Base-by-base conservation (phyloP, 179 eudicot genomes). In the Beta lomatogona region DNA sequence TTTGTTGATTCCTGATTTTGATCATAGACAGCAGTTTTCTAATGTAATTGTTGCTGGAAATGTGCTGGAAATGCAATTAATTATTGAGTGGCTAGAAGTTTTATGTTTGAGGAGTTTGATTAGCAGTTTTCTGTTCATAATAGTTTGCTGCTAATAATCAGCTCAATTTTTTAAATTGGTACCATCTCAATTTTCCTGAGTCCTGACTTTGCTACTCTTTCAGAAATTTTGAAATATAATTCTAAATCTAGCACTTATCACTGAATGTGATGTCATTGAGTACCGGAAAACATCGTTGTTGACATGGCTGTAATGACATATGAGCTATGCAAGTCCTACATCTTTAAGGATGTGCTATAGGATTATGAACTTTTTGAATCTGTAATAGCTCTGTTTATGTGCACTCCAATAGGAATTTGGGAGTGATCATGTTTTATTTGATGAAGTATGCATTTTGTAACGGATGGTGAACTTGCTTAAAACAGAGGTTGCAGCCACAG, bases 401-500 rank as follows among this genome's bases (percentile, higher is more conserved):
- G 41, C 59, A n/a, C 3, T 41, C 41, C 6, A 46, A 9, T 11
- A 16, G 4, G 50, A 25, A 48, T 13, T 3, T 45, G 58, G 15
- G n/a, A 19, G 64, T 48, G n/a, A 70, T 8, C 52, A 45, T 64
- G 57, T 77, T 21, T 25, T 31, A 5, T 3, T 7, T 50, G 71
- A 52, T 28, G 44, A 31, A 41, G 0, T 10, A 4, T 46, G 52
- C 36, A n/a, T n/a, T 21, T 78, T 50, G 75, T 84, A 22, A 76
- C 77, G 48, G 8, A 46, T 57, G 50, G 31, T 63, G 69, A n/a
- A 61, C 76, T 74, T 79, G 67, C 68, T 72, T 45, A 19, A 78
- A 70, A 22, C 97, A 97, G 99, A 93, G 71, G 98, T 89, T 79
- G 91, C 90, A 71, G 81, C 84, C 5, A 89, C 91, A 3, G 87